A percentile compares a stretch with the other conserved stretches of the same genome.
These are phyloP conservation scores for Chaetomium olivaceum DNA, from an alignment of 2,329 filamentous ascomycete species.

Conservation along the genomic window DNA sequence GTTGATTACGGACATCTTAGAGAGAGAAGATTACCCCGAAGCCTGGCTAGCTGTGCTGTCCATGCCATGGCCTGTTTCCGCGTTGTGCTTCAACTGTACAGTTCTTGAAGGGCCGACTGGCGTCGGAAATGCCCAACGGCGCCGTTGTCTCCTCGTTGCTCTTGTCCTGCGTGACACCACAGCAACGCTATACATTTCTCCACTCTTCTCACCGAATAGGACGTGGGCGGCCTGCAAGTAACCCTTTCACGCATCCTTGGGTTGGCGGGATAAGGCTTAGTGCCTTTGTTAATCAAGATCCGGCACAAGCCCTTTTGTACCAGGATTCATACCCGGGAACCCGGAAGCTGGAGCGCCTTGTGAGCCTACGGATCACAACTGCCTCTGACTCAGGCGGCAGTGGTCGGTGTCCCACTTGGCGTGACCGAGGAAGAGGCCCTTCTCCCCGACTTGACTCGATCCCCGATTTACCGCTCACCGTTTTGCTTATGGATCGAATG, in stretches of 20 bases:
- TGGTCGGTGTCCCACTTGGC: neutral
- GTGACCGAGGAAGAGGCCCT: neutral
- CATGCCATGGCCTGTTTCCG: neutral
- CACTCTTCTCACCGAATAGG: neutral
- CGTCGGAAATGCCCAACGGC: neutral
- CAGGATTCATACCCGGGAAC: constrained; percentile 5
- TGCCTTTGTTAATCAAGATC: constrained; percentile 10
- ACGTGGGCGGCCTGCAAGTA: neutral
- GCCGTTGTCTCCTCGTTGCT: neutral
- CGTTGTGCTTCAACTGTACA: neutral
- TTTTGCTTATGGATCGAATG: too few species aligned
- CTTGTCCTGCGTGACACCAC: constrained; percentile 10
- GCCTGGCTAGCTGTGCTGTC: neutral
- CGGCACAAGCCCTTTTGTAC: neutral
- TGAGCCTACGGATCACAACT: neutral
- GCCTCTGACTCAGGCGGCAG: neutral
- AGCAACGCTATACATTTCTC: neutral
- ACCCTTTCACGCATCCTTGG: neutral
- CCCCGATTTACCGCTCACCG: too few species aligned
- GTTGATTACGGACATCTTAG: neutral
- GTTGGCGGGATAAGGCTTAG: neutral
- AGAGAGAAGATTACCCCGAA: neutral
- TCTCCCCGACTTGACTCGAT: too few species aligned
- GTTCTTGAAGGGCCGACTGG: neutral
- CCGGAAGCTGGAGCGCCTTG: neutral